Conservation (phyloP, 805 yeast species). For the Yarrowia divulgata region DNA sequence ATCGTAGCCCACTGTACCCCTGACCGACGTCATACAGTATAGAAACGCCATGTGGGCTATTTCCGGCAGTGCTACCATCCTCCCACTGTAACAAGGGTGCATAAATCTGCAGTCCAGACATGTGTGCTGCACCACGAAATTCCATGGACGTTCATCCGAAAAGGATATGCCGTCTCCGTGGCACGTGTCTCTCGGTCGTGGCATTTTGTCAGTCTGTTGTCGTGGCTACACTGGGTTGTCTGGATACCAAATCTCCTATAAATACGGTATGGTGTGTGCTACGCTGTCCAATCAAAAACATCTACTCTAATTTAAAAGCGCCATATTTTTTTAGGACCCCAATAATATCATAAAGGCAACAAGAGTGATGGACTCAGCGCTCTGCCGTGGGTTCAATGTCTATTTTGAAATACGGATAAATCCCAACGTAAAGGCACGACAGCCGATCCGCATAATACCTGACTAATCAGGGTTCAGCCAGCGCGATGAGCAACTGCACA, state of each 20-base stretch:
- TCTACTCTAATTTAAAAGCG: background rate
- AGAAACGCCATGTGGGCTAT: constrained; percentile 1
- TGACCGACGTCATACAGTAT: constrained; percentile 26
- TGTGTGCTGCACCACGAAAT: constrained; percentile 31
- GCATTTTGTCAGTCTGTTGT: background rate
- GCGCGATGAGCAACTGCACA: background rate
- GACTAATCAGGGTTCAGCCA: background rate
- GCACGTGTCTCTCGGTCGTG: background rate
- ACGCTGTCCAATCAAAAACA: background rate
- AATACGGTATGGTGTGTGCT: background rate
- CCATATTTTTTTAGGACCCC: background rate
- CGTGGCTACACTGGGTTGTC: no score
- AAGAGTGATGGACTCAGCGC: background rate
- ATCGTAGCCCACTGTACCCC: constrained; percentile 36
- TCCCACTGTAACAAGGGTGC: constrained; percentile 6
- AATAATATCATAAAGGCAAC: background rate
- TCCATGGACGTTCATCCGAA: constrained; percentile 27
- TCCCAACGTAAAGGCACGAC: background rate
- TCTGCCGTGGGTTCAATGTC: constrained; percentile 7
- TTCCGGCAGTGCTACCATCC: constrained; percentile 22
- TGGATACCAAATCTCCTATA: no score
- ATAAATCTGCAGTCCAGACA: constrained; percentile 28
- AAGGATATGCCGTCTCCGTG: constrained; percentile 2
- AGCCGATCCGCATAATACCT: background rate
- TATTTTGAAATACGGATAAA: constrained; percentile 4